Conservation (phyloP, 768 basidiomycete species). For the Lactifluus rugatus region DNA sequence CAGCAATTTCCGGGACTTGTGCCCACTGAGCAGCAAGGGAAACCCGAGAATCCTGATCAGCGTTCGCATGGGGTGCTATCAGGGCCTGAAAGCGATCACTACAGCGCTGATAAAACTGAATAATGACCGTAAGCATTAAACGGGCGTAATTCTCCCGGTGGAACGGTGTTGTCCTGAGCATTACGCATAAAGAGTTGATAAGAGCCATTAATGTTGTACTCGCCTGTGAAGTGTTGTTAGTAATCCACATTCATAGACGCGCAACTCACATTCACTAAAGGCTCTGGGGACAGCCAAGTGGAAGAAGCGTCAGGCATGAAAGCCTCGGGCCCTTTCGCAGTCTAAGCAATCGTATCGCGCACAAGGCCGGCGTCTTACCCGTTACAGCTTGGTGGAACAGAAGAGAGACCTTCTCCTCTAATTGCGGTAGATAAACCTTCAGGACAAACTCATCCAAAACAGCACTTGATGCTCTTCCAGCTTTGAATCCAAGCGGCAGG, state of each 20-base stretch:
- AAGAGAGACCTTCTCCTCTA: constrained; percentile 86
- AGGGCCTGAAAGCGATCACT: constrained; percentile 78
- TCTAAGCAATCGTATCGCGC: background rate
- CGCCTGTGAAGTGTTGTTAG: constrained; percentile 37
- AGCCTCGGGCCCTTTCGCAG: constrained; percentile 62
- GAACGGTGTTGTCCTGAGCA: constrained; percentile 88
- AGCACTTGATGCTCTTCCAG: constrained; percentile 52
- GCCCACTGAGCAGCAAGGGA: constrained; percentile 74
- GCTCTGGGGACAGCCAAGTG: constrained; percentile 51
- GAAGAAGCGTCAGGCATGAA: constrained; percentile 77
- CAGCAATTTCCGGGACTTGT: constrained; percentile 68
- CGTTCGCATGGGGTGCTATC: constrained; percentile 35
- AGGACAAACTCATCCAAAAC: constrained; percentile 90
- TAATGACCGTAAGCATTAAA: constrained; percentile 87
- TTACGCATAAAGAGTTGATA: constrained; percentile 83
- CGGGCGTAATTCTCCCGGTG: constrained; percentile 91
- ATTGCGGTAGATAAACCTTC: constrained; percentile 84
- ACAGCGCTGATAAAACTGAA: constrained; percentile 93
- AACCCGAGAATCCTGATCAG: constrained; percentile 36
- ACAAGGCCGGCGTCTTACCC: constrained; percentile 33
- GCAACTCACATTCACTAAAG: constrained; percentile 61
- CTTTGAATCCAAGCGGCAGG: constrained; percentile 64
- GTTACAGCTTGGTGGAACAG: constrained; percentile 82
- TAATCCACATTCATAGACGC: background rate
- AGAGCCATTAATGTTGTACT: constrained; percentile 78